These are phyloP conservation scores for Apophysomyces elegans DNA, from an alignment of 371 early-diverging fungal genomes.

Conservation along the genomic window DNA sequence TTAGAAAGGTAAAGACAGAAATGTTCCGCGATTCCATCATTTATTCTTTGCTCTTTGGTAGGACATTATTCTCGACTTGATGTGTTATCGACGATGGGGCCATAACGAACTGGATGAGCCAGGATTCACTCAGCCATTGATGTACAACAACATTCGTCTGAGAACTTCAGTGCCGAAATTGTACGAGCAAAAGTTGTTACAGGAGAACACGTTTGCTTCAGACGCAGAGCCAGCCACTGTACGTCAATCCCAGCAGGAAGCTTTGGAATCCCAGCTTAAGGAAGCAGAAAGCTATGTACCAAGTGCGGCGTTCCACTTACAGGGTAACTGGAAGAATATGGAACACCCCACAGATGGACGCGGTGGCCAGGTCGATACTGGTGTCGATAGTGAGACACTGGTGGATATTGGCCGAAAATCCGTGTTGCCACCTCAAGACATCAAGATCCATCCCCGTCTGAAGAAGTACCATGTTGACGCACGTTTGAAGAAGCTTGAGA, in stretches of 20 bases:
- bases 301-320: slow-evolving; percentile 56
- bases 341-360: slow-evolving; percentile 42
- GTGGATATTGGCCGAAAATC: slow-evolving; percentile 73
- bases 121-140: slow-evolving; percentile 94
- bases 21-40: neutral
- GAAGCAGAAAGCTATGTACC: slow-evolving; percentile 50
- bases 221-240: slow-evolving; percentile 55
- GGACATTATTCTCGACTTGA: slow-evolving; percentile 91
- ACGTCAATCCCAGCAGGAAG: slow-evolving; percentile 55
- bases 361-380: slow-evolving; percentile 51
- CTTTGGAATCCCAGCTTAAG: slow-evolving; percentile 65
- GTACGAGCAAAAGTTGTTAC: slow-evolving; percentile 77
- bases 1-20: slow-evolving; percentile 65
- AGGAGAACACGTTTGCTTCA: slow-evolving; percentile 38
- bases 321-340: slow-evolving; percentile 76
- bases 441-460: slow-evolving; percentile 84
- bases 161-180: slow-evolving; percentile 81
- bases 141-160: slow-evolving; percentile 91
- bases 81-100: slow-evolving; percentile 94
- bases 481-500: slow-evolving; percentile 69
- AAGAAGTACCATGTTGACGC: slow-evolving; percentile 88
- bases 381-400: slow-evolving; percentile 61
- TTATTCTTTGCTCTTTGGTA: slow-evolving; percentile 11
- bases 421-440: slow-evolving; percentile 66
- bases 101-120: slow-evolving; percentile 99